Evolutionary conservation across 2,329 filamentous ascomycete species (phyloP), one percentile per base, ranked within the genome.

Genomic region (Cryphonectria japonica): DNA sequence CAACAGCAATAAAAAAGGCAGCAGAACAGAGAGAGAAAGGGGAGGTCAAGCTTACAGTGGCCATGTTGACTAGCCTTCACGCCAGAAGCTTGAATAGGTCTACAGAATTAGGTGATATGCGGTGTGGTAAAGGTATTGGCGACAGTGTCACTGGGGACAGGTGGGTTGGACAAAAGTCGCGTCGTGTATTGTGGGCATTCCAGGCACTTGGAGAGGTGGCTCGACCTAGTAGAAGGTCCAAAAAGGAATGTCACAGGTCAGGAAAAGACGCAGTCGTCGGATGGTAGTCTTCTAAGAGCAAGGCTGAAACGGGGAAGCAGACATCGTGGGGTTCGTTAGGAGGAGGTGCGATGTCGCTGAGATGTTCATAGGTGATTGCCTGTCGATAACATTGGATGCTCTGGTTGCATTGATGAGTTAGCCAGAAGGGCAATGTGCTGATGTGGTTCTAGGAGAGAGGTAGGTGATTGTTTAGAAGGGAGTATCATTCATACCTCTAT

Each of bases 41-140:
- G 52, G 69, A 68, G 68, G 66, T 39, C 39, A 76, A 73, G 79
- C 79, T 71, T 81, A 83, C 81, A 71, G 79, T 76, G 71, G 81
- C 78, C 82, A 83, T 83, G 68, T 69, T 80, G 76, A 73, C 64
- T 62, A 57, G 41, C 43, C n/a, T 59, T 64, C 9, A 67, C 50
- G 66, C 66, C 32, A 59, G 63, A 39, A 67, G 41, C 62, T 68
- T 63, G n/a, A 46, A 26, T 29, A 34, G 52, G 19, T 67, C 29
- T 68, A 65, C 67, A 65, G 62, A 59, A 72, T 43, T 37, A 69
- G 41, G 67, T 50, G 67, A 69, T 67, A 65, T 43, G 72, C 60
- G 41, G 66, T 16, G 14, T 43, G 60, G 50, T 67, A 50, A 26
- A 34, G 64, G 41, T 43, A n/a, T 57, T 34, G 57, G 67, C 50